These are phyloP conservation scores for Scedosporium apiospermum DNA, from an alignment of 2,329 filamentous ascomycete genomes.

Conservation along the genomic window DNA sequence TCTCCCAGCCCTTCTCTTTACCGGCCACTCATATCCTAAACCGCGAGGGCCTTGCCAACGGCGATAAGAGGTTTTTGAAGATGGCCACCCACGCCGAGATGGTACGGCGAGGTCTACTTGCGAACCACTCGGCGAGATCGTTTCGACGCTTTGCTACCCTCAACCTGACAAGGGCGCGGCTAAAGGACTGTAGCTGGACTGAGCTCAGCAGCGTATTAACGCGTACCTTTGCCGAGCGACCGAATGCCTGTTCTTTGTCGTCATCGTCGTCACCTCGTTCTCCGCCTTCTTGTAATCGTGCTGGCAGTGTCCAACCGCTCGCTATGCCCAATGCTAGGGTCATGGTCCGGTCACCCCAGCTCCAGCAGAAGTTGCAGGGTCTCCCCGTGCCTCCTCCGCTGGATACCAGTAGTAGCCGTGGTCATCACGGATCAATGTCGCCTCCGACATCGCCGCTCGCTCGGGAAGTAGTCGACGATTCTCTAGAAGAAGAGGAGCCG, in stretches of 20 bases:
- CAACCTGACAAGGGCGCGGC: slow-evolving; percentile 38
- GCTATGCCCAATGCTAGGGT: background rate
- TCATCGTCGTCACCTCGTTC: background rate
- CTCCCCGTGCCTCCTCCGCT: slow-evolving; percentile 2
- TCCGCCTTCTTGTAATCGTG: background rate
- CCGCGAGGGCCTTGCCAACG: slow-evolving; percentile 36
- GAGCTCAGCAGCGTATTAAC: background rate
- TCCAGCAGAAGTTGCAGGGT: slow-evolving; percentile 15
- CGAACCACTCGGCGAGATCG: slow-evolving; percentile 34
- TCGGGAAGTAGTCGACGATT: background rate
- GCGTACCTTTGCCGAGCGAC: background rate
- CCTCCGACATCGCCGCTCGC: slow-evolving; percentile 1
- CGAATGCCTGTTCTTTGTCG: background rate
- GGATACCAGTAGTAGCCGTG: background rate
- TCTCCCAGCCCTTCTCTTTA: slow-evolving; percentile 59
- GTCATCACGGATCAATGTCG: background rate
- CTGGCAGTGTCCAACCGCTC: background rate
- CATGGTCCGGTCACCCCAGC: slow-evolving; percentile 23
- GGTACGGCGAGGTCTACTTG: slow-evolving; percentile 13
- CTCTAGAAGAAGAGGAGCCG: background rate
- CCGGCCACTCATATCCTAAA: slow-evolving; percentile 62
- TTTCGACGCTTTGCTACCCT: slow-evolving; percentile 57
- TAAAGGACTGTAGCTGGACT: slow-evolving; percentile 2
- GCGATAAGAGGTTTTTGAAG: slow-evolving; percentile 39
- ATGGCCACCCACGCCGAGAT: slow-evolving; percentile 32